Evolutionary conservation across 73 alveolate species (phyloP).

Genomic region (Tetrahymena malaccensis): DNA sequence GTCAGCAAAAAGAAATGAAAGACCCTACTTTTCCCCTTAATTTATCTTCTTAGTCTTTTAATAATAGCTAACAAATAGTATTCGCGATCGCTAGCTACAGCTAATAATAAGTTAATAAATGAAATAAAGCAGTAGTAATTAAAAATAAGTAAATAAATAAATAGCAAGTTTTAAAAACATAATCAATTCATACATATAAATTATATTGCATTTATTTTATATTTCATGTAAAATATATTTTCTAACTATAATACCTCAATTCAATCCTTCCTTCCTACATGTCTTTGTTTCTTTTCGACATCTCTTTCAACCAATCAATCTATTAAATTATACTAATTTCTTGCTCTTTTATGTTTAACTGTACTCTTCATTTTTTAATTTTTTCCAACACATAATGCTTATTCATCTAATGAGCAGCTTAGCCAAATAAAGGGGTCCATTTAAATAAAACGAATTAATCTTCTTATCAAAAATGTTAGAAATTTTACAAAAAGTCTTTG

Average conservation of each 20-base stretch:
- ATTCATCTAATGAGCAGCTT: too few relatives aligned
- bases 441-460: too few relatives aligned
- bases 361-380: too few relatives aligned
- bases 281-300: too few relatives aligned
- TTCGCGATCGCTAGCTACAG: not conserved
- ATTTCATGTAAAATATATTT: not conserved
- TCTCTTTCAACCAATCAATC: too few relatives aligned
- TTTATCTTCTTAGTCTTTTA: not conserved
- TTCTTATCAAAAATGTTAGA: too few relatives aligned
- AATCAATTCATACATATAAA: not conserved
- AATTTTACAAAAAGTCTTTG: too few relatives aligned
- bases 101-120: not conserved
- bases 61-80: not conserved
- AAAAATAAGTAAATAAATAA: not conserved
- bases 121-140: not conserved
- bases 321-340: too few relatives aligned
- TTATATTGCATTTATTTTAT: not conserved
- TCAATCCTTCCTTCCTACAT: not conserved
- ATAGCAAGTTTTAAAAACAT: not conserved
- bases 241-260: not conserved
- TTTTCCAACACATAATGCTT: too few relatives aligned
- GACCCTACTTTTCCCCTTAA: not conserved
- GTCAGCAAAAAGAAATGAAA: slow-evolving; percentile 51
- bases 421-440: too few relatives aligned
- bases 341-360: too few relatives aligned